A percentile compares a stretch with the other conserved stretches of the same genome.
Conservation (phyloP, 2,329 filamentous ascomycete species). For the Paracoccidioides brasiliensis region DNA sequence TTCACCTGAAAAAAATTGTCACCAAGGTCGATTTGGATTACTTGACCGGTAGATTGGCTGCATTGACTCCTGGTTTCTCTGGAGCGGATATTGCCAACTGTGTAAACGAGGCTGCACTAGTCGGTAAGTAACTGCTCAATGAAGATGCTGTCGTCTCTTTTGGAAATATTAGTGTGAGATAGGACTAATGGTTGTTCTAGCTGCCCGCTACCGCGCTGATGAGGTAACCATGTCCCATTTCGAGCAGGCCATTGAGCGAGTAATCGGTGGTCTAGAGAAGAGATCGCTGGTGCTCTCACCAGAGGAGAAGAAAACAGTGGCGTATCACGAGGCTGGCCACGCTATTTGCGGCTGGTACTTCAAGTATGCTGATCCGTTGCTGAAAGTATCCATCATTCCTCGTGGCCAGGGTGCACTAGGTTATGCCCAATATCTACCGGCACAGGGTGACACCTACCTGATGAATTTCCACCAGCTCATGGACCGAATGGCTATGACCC, state of each 20-base stretch:
- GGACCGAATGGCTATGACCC: conserved; percentile 99
- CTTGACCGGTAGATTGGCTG: conserved; percentile 75
- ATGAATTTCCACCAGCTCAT: conserved; percentile 94
- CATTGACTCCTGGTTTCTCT: conserved; percentile 89
- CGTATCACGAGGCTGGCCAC: conserved; percentile 96
- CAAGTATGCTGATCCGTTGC: conserved; percentile 85
- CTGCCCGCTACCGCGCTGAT: conserved; percentile 68
- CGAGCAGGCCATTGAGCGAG: conserved; percentile 93
- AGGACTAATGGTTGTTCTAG: conserved; percentile 40
- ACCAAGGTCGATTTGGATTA: conserved; percentile 82
- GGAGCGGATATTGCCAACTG: conserved; percentile 98
- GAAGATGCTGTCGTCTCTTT: neutral
- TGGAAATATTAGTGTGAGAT: neutral
- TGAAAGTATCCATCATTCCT: conserved; percentile 98
- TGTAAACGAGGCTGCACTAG: conserved; percentile 91
- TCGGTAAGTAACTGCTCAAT: conserved; percentile 51
- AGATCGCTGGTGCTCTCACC: conserved; percentile 89
- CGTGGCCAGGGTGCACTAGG: conserved; percentile 86
- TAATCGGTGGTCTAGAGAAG: conserved; percentile 92
- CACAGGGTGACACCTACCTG: conserved; percentile 71
- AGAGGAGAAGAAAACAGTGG: conserved; percentile 87
- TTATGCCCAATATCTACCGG: conserved; percentile 93
- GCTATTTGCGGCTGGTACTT: conserved; percentile 99
- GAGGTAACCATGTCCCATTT: conserved; percentile 83
- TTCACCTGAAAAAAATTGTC: conserved; percentile 88